Conservation (phyloP, 2,329 filamentous ascomycete species). For the Chaetomiaceae sp. region DNA sequence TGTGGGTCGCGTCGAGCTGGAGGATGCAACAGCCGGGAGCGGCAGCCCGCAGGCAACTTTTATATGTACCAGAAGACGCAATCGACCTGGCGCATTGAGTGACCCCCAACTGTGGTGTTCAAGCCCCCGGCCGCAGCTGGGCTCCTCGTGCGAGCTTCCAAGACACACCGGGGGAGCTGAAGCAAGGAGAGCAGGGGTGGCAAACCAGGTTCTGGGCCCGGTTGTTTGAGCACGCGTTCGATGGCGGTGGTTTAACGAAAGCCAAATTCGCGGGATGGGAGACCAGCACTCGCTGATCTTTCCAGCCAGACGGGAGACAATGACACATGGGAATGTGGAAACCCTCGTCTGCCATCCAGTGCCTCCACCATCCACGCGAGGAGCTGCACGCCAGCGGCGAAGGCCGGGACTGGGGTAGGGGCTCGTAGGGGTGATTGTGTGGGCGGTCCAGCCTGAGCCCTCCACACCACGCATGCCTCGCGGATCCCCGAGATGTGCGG, state of each 20-base stretch:
- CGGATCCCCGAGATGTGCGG: not conserved
- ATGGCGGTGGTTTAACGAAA: not conserved
- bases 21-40: not conserved
- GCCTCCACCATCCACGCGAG: slow-evolving; percentile 4
- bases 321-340: slow-evolving; percentile 23
- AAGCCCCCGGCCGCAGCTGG: slow-evolving; percentile 5
- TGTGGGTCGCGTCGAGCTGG: slow-evolving; percentile 1
- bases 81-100: not conserved
- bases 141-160: slow-evolving; percentile 1
- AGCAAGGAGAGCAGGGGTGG: slow-evolving; percentile 1
- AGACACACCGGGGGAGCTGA: not conserved
- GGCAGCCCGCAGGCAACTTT: not conserved
- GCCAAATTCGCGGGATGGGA: slow-evolving; percentile 14
- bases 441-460: not conserved
- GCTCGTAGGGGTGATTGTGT: not conserved
- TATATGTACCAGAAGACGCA: slow-evolving; percentile 1
- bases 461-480: not conserved
- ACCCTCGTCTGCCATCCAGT: not conserved
- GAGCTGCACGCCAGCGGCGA: slow-evolving; percentile 11
- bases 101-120: not conserved
- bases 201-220: slow-evolving; percentile 1
- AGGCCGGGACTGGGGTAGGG: slow-evolving; percentile 12
- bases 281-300: slow-evolving; percentile 8
- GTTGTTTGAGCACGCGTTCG: slow-evolving; percentile 13
- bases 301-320: slow-evolving; percentile 16